A percentile compares a stretch with the other conserved stretches of the same genome.
Evolutionary conservation across 129 eudicot genomes (phyloP).

Genomic region (Scalesia atractyloides): DNA sequence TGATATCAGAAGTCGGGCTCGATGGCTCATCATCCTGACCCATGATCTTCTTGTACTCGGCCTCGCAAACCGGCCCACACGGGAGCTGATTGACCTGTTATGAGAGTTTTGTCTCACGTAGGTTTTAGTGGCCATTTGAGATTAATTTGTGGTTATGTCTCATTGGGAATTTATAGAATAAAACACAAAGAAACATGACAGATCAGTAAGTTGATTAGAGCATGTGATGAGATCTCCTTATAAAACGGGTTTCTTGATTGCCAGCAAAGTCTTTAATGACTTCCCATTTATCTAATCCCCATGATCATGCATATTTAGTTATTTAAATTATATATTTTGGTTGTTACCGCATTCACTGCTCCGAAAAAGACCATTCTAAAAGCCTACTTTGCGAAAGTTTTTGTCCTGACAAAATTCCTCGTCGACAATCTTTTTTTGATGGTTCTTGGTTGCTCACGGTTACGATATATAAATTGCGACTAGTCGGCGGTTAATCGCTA

Average conservation of each 20-base stretch:
- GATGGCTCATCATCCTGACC: slow-evolving; percentile 30
- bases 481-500: too few species aligned
- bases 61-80: slow-evolving; percentile 37
- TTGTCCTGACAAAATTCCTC: neutral
- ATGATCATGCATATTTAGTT: slow-evolving; percentile 24
- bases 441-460: neutral
- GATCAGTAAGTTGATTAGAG: slow-evolving; percentile 37
- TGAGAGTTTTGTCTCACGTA: slow-evolving; percentile 43
- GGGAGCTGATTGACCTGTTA: slow-evolving; percentile 40
- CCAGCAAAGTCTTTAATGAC: slow-evolving; percentile 44
- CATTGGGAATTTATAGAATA: slow-evolving; percentile 27
- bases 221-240: slow-evolving; percentile 49
- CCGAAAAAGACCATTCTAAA: neutral
- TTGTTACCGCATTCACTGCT: neutral
- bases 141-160: slow-evolving; percentile 21
- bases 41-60: slow-evolving; percentile 40
- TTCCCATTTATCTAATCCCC: slow-evolving; percentile 38
- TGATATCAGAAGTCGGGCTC: slow-evolving; percentile 40
- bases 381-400: neutral
- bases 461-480: too few species aligned
- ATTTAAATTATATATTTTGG: neutral
- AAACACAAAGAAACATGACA: slow-evolving; percentile 39
- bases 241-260: slow-evolving; percentile 41
- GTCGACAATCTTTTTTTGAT: neutral
- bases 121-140: slow-evolving; percentile 29